Percentiles rank a stretch among this genome's conserved stretches.
phyloP scores from a whole-genome alignment of 2,329 filamentous ascomycete species.

The Colletotrichum kahawae region DNA sequence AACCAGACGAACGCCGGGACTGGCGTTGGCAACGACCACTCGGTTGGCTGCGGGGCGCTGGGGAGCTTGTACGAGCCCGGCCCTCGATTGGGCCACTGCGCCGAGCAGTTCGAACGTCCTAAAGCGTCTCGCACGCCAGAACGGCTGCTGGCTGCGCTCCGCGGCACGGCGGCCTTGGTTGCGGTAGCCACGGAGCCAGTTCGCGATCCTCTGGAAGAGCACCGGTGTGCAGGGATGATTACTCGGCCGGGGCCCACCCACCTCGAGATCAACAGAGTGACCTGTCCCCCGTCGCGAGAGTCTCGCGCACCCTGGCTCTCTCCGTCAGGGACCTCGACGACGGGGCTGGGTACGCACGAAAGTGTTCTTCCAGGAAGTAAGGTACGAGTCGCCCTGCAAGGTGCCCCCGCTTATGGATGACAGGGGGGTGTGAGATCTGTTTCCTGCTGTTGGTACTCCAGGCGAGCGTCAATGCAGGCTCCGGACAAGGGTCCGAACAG shows the following conservation, averaged over 20 bases:
- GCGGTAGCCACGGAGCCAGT: neutral
- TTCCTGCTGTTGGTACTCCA: neutral
- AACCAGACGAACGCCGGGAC: neutral
- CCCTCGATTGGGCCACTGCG: neutral
- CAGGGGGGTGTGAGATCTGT: neutral
- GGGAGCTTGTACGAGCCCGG: neutral
- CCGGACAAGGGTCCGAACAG: neutral
- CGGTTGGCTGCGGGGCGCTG: neutral
- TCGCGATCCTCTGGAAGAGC: neutral
- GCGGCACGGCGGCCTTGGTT: neutral
- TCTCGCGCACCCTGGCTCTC: neutral
- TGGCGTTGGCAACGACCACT: neutral
- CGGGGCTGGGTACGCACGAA: neutral
- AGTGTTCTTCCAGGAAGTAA: neutral
- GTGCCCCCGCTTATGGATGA: neutral
- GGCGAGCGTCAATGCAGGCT: neutral
- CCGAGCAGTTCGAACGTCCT: neutral
- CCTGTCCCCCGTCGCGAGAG: neutral
- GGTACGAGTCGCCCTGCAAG: neutral
- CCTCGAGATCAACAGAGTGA: neutral
- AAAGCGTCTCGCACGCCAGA: neutral
- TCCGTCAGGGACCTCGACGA: neutral
- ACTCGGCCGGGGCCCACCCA: neutral
- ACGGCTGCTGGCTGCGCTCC: neutral
- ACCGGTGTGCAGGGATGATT: neutral